Base-by-base conservation (phyloP, 2,329 filamentous ascomycete genomes). In the Stachybotrys echinatus region DNA sequence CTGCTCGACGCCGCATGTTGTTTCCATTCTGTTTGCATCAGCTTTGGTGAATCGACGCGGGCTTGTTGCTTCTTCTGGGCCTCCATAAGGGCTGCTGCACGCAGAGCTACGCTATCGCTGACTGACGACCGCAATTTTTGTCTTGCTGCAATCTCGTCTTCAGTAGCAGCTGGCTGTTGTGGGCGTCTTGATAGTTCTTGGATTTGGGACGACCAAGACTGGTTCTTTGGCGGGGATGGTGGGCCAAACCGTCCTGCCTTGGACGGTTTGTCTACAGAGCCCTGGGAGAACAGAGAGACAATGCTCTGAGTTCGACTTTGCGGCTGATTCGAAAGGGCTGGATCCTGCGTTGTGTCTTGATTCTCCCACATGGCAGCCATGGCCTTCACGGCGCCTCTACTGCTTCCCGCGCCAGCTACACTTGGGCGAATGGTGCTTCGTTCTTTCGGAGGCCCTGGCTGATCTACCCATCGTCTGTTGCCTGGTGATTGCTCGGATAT, bases 341-440 rank as follows among this genome's bases (percentile, higher is more conserved):
- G 10, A 12, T 54, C 50, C 6, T 48, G 50, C 6, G 49, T 43
- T 39, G 34, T 23, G 7, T 55, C 52, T 14, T 58, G 56, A 7
- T 57, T 69, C 53, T 81, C 75, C 58, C 80, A 80, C 58, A 73
- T 69, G 34, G 77, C 77, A 4, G 77, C 72, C 67, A 81, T 78
- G 2, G 74, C 75, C 55, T 65, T 75, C 12, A 79, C 76, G 3
- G 65, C 61, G 19, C 60, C 58, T 51, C 49, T 54, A 20, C 63
- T 72, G 21, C 49, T 60, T 5, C 58, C 50, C 1, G 52, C 52
- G 7, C 54, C 55, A 3, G 55, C 51, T 34, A 58, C 46, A 14
- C 52, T 58, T 34, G 58, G 55, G 3, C 54, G 50, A 6, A 50
- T 45, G 8, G 21, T 14, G 14, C 23, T n/a, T 31, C 31, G 20